These are phyloP conservation scores for Phytophthora syringae DNA, from an alignment of 352 stramenopile genomes.

Conservation along the genomic window DNA sequence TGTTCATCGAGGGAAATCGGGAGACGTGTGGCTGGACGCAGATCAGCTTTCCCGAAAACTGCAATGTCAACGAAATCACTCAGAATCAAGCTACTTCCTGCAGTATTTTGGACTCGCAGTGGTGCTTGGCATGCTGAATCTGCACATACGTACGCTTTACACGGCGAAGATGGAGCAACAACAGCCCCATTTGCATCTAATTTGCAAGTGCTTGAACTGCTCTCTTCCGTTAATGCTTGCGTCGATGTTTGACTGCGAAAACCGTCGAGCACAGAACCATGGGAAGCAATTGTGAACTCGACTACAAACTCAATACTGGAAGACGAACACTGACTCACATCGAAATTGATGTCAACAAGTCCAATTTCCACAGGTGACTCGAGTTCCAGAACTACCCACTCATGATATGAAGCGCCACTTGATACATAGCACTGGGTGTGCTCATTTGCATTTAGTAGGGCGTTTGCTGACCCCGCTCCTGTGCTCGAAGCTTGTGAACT, in stretches of 20 bases:
- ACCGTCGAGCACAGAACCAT: slow-evolving; percentile 43
- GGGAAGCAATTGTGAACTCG: slow-evolving; percentile 54
- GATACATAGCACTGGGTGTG: slow-evolving; percentile 53
- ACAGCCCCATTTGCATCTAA: slow-evolving; percentile 30
- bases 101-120: slow-evolving; percentile 1
- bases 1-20: slow-evolving; percentile 62
- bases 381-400: slow-evolving; percentile 78
- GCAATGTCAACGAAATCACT: slow-evolving; percentile 66
- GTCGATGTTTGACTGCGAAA: slow-evolving; percentile 30
- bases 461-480: slow-evolving; percentile 47
- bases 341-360: slow-evolving; percentile 57
- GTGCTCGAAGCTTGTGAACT: slow-evolving; percentile 54
- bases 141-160: slow-evolving; percentile 38
- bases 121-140: slow-evolving; percentile 37
- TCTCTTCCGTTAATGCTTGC: slow-evolving; percentile 8
- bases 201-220: slow-evolving; percentile 23
- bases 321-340: slow-evolving; percentile 45
- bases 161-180: slow-evolving; percentile 22
- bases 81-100: slow-evolving; percentile 38
- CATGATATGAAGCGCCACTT: slow-evolving; percentile 46
- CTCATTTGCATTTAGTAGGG: slow-evolving; percentile 36
- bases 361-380: slow-evolving; percentile 44
- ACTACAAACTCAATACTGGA: slow-evolving; percentile 32
- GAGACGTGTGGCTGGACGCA: slow-evolving; percentile 47
- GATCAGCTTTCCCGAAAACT: slow-evolving; percentile 44